Evolutionary conservation across 495 filamentous ascomycete species (phyloP).

Genomic region (Halenospora varia): DNA sequence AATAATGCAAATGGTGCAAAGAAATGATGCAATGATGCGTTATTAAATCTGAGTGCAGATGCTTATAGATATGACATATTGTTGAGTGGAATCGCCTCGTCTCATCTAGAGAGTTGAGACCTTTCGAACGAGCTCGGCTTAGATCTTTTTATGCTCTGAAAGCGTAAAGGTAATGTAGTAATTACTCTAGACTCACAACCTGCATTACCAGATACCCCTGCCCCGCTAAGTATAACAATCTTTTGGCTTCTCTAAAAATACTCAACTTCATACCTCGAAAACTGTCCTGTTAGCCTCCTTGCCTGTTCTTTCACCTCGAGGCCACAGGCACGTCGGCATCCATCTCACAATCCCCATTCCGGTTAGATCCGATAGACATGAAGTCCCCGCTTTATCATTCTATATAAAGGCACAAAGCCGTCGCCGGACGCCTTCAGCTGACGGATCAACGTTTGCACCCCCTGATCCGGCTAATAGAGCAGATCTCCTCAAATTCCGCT

Average conservation of each 20-base stretch:
- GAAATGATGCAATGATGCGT: conserved; percentile 11
- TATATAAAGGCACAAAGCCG: not conserved
- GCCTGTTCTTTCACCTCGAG: conserved; percentile 15
- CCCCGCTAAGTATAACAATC: conserved; percentile 17
- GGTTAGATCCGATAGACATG: not conserved
- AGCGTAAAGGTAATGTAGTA: conserved; percentile 16
- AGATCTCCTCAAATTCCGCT: no score
- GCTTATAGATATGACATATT: conserved; percentile 12
- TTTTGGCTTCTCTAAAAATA: conserved; percentile 16
- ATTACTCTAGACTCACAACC: conserved; percentile 15
- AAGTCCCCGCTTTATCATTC: not conserved
- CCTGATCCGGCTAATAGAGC: not conserved
- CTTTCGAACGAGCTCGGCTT: conserved; percentile 18
- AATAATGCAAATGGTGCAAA: conserved; percentile 8
- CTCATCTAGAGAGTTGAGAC: conserved; percentile 17
- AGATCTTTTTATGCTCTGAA: conserved; percentile 19
- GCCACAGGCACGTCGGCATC: conserved; percentile 8
- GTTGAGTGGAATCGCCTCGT: conserved; percentile 15
- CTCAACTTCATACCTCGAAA: conserved; percentile 16
- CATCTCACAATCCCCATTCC: conserved; percentile 1
- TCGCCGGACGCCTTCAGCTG: not conserved
- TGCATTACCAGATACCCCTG: conserved; percentile 12
- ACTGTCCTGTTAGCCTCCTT: conserved; percentile 4
- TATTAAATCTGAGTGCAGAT: conserved; percentile 15
- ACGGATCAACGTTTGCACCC: not conserved